These are phyloP conservation scores for Neofusicoccum sp. DNA, from an alignment of 2,329 filamentous ascomycete genomes.

Conservation along the genomic window DNA sequence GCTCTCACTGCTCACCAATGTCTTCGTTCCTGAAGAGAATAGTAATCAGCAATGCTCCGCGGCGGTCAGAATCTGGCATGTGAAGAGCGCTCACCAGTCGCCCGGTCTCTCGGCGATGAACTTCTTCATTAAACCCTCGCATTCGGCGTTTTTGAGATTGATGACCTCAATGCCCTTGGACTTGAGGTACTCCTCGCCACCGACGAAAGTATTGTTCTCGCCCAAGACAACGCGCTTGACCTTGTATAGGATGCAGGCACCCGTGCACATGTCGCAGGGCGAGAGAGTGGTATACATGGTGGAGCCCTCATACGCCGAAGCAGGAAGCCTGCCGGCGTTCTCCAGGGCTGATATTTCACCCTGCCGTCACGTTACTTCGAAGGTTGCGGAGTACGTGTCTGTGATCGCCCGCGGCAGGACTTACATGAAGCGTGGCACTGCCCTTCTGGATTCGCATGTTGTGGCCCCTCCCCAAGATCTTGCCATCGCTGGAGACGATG, in stretches of 20 bases:
- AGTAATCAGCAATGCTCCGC: slow-evolving; percentile 7
- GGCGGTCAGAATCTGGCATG: not conserved
- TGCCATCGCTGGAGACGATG: slow-evolving; percentile 67
- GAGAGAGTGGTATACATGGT: slow-evolving; percentile 85
- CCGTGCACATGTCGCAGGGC: slow-evolving; percentile 80
- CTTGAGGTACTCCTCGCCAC: slow-evolving; percentile 69
- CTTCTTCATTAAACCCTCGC: slow-evolving; percentile 65
- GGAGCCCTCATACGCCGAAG: slow-evolving; percentile 64
- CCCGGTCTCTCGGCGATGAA: slow-evolving; percentile 72
- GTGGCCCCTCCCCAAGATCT: slow-evolving; percentile 68
- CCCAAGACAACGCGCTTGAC: slow-evolving; percentile 68
- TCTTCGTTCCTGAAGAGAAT: slow-evolving; percentile 30
- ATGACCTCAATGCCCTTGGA: slow-evolving; percentile 69
- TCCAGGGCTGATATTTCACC: slow-evolving; percentile 75
- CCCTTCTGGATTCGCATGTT: slow-evolving; percentile 74
- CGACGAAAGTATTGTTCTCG: slow-evolving; percentile 73
- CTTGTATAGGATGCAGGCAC: slow-evolving; percentile 74
- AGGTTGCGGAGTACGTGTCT: slow-evolving; percentile 17
- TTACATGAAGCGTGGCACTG: slow-evolving; percentile 69
- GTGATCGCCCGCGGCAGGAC: slow-evolving; percentile 22
- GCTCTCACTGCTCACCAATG: slow-evolving; percentile 30
- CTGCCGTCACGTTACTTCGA: slow-evolving; percentile 39
- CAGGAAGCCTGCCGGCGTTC: slow-evolving; percentile 69
- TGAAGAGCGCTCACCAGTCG: slow-evolving; percentile 56
- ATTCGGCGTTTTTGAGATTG: slow-evolving; percentile 65